These are phyloP conservation scores for Ulvella scutata DNA, from an alignment of 139 green algal species.

Conservation along the genomic window DNA sequence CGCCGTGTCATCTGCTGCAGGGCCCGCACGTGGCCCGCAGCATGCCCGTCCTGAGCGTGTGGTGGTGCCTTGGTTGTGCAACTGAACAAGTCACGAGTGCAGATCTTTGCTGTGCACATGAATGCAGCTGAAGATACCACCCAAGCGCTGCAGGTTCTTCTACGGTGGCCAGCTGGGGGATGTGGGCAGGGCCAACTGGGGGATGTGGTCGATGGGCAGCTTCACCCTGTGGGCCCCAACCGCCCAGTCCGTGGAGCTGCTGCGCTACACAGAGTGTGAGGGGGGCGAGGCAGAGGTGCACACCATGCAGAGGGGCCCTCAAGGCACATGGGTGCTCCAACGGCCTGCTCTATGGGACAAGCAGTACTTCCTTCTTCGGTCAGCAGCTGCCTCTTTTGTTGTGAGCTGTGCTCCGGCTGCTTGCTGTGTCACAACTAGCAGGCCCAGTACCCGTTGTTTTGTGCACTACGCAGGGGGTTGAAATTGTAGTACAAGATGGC, in stretches of 20 bases:
- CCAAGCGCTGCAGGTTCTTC: conserved; percentile 26
- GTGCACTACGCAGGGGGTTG: background rate
- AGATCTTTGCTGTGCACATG: background rate
- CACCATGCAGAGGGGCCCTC: background rate
- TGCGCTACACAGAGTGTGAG: conserved; percentile 22
- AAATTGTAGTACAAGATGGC: background rate
- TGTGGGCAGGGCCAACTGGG: background rate
- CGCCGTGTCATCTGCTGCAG: background rate
- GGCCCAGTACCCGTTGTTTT: background rate
- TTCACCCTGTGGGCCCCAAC: conserved; percentile 66
- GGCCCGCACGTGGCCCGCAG: conserved; percentile 34
- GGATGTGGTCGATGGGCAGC: background rate
- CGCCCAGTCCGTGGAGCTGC: conserved; percentile 44
- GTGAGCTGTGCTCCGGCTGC: background rate
- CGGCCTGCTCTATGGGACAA: conserved; percentile 11
- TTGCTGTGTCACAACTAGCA: background rate
- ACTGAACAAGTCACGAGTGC: background rate
- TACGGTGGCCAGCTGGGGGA: background rate
- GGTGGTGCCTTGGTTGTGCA: background rate
- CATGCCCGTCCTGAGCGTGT: conserved; percentile 44
- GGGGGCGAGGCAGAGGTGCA: background rate
- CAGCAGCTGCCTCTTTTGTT: background rate
- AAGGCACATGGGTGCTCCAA: background rate
- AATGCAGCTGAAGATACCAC: conserved; percentile 32
- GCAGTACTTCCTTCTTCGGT: conserved; percentile 20